phyloP scores from a whole-genome alignment of 202 grass and related monocot species.

The Brachypodium distachyon region DNA sequence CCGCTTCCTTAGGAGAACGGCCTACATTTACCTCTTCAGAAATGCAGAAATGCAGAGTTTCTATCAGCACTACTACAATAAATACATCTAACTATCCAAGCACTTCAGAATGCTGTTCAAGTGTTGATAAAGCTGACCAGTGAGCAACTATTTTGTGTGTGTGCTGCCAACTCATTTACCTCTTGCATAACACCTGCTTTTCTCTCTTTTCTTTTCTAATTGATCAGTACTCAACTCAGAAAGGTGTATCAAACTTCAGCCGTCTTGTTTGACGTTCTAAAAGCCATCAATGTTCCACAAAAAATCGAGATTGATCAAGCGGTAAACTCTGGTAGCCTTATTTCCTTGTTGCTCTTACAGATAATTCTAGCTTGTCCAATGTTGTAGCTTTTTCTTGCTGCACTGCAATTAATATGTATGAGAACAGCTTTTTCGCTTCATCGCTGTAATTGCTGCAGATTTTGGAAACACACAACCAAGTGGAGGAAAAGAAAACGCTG shows the following conservation, averaged over 20 bases:
- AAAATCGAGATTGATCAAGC: conserved; percentile 71
- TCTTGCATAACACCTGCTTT: background rate
- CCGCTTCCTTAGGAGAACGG: conserved; percentile 50
- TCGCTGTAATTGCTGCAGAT: conserved; percentile 33
- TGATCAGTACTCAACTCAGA: conserved; percentile 61
- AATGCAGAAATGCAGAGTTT: conserved; percentile 89
- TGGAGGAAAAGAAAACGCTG: conserved; percentile 88
- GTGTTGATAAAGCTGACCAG: conserved; percentile 80
- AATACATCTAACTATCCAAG: conserved; percentile 87
- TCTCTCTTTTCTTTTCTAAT: background rate
- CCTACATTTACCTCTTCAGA: conserved; percentile 79
- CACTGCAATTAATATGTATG: background rate
- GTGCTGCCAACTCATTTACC: background rate
- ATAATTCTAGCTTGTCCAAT: background rate
- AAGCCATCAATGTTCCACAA: conserved; percentile 75
- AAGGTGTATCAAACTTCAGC: conserved; percentile 90
- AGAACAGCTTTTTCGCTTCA: background rate
- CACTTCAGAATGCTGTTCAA: conserved; percentile 72
- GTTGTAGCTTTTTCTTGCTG: background rate
- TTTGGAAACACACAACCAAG: conserved; percentile 67
- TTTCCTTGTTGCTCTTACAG: background rate
- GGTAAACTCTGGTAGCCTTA: conserved; percentile 15
- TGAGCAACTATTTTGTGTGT: conserved; percentile 9
- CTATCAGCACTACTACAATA: conserved; percentile 83
- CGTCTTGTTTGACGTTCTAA: conserved; percentile 91